Percentiles rank a stretch among this genome's conserved stretches.
Conservation (phyloP, 371 early-diverging fungal species). For the Lichtheimia corymbifera region DNA sequence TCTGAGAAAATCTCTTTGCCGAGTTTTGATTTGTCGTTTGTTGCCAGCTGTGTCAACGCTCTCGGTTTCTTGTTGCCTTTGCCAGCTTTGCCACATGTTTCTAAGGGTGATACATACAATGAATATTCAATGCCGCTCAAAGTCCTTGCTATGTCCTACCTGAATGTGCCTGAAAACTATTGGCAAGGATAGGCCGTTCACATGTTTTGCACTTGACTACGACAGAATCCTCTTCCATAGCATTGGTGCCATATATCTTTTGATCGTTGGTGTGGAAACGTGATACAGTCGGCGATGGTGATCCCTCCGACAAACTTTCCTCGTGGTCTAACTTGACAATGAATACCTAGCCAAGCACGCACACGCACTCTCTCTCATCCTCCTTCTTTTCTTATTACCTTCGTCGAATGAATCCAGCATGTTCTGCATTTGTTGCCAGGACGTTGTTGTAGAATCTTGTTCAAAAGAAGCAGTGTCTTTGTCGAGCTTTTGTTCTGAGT, state of each 20-base stretch:
- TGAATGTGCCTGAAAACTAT: slow-evolving; percentile 40
- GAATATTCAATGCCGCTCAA: not conserved
- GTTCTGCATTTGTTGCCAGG: slow-evolving; percentile 1
- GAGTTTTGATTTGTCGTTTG: slow-evolving; percentile 12
- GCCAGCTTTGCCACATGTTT: slow-evolving; percentile 15
- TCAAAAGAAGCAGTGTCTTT: slow-evolving; percentile 2
- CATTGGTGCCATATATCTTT: slow-evolving; percentile 41
- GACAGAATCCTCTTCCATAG: slow-evolving; percentile 47
- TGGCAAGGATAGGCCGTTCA: slow-evolving; percentile 37
- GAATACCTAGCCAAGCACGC: not conserved
- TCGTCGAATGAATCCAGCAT: slow-evolving; percentile 5
- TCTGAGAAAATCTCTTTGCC: slow-evolving; percentile 23
- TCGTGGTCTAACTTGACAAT: slow-evolving; percentile 6
- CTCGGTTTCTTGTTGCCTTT: slow-evolving; percentile 13
- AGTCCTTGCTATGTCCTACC: slow-evolving; percentile 17
- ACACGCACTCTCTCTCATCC: not conserved
- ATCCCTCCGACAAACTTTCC: slow-evolving; percentile 18
- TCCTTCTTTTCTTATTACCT: not conserved
- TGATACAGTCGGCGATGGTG: slow-evolving; percentile 26
- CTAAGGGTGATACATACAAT: slow-evolving; percentile 2
- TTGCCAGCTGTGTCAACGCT: slow-evolving; percentile 9
- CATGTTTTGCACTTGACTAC: slow-evolving; percentile 45
- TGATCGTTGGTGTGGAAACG: slow-evolving; percentile 32
- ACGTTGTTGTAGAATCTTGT: not conserved
- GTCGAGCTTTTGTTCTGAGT: slow-evolving; percentile 7